Evolutionary conservation across 2,329 filamentous ascomycete species (phyloP).

Genomic region (Cylindrodendrum hubeiense): DNA sequence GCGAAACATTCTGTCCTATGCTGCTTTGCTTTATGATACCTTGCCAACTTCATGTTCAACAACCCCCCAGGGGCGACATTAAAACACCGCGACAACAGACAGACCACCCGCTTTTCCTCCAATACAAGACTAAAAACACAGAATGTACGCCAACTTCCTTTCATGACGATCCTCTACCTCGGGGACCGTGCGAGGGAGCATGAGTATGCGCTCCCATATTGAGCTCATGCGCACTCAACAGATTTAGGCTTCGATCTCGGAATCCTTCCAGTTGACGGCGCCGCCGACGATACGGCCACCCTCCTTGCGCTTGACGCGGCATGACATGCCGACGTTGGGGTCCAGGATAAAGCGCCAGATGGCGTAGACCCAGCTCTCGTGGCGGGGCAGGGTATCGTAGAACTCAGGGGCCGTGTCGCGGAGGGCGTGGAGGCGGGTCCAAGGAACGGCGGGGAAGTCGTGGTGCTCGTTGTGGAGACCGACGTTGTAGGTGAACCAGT

Average conservation of each 20-base stretch:
- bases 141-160: conserved; percentile 5
- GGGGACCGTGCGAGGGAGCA: not conserved
- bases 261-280: conserved; percentile 71
- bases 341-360: conserved; percentile 98
- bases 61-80: conserved; percentile 6
- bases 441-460: conserved; percentile 96
- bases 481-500: conserved; percentile 95
- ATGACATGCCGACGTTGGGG: conserved; percentile 88
- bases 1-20: conserved; percentile 10
- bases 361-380: conserved; percentile 91
- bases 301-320: conserved; percentile 91
- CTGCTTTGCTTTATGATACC: conserved; percentile 5
- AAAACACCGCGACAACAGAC: conserved; percentile 4
- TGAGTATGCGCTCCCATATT: not conserved
- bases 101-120: conserved; percentile 15
- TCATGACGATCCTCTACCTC: conserved; percentile 1
- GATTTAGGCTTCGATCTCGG: conserved; percentile 73
- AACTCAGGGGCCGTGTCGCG: conserved; percentile 89
- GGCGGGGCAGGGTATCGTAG: conserved; percentile 87
- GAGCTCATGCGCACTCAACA: not conserved
- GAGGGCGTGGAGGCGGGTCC: conserved; percentile 85
- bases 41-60: not conserved
- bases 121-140: conserved; percentile 20
- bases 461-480: conserved; percentile 99
- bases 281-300: conserved; percentile 74